Conservation (phyloP, 192 early-diverging fungal genomes). For the Allomyces javanicus region DNA sequence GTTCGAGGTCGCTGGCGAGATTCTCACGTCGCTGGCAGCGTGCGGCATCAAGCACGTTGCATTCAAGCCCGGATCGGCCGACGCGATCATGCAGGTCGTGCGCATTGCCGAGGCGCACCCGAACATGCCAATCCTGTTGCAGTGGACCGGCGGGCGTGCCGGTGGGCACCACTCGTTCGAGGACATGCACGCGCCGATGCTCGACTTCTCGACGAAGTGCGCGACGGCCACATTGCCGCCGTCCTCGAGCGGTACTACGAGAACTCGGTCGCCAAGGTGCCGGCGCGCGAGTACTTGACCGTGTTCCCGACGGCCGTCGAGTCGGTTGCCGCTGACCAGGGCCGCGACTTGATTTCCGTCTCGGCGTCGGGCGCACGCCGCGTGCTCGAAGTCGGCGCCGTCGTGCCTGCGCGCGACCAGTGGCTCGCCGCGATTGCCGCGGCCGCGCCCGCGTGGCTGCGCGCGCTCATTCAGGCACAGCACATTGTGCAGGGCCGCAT, state of each 20-base stretch:
- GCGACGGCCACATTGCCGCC: slow-evolving; percentile 51
- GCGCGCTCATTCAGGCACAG: slow-evolving; percentile 54
- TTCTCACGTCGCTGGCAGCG: slow-evolving; percentile 47
- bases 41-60: slow-evolving; percentile 64
- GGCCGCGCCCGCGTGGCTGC: slow-evolving; percentile 56
- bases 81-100: slow-evolving; percentile 63
- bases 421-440: slow-evolving; percentile 62
- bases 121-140: slow-evolving; percentile 68
- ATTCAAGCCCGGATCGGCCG: slow-evolving; percentile 62
- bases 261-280: slow-evolving; percentile 36
- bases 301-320: slow-evolving; percentile 10
- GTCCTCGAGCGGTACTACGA: slow-evolving; percentile 54
- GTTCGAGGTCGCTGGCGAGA: slow-evolving; percentile 56
- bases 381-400: slow-evolving; percentile 37
- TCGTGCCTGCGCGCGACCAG: slow-evolving; percentile 28
- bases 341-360: slow-evolving; percentile 17
- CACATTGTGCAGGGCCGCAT: slow-evolving; percentile 59
- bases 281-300: slow-evolving; percentile 61
- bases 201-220: slow-evolving; percentile 69
- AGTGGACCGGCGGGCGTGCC: slow-evolving; percentile 92
- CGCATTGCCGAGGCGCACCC: slow-evolving; percentile 64
- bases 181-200: slow-evolving; percentile 78
- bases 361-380: slow-evolving; percentile 18
- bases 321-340: background rate
- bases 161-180: slow-evolving; percentile 94